Conservation (phyloP, 345 rosid genomes). For the Aurinia saxatilis region DNA sequence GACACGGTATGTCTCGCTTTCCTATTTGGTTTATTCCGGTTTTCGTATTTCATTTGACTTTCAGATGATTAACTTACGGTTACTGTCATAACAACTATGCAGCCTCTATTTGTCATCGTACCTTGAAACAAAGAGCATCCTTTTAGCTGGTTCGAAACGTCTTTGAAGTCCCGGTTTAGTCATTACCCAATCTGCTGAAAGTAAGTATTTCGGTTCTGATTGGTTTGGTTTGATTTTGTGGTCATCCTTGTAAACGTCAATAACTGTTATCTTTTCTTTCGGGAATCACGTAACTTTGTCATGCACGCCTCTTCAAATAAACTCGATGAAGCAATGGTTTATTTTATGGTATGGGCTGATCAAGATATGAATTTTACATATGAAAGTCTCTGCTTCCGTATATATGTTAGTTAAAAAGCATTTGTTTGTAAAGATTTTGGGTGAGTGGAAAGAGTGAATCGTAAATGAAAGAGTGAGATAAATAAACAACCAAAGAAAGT, state of each 20-base stretch:
- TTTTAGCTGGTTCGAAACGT: slow-evolving; percentile 1
- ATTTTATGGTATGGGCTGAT: neutral
- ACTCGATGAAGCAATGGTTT: neutral
- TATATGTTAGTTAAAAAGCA: too few relatives aligned
- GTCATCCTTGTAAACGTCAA: neutral
- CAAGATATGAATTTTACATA: too few relatives aligned
- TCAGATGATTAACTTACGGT: neutral
- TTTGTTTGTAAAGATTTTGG: too few relatives aligned
- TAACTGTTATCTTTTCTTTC: neutral
- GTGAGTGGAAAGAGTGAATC: too few relatives aligned
- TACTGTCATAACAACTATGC: slow-evolving; percentile 26
- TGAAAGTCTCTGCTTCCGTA: too few relatives aligned
- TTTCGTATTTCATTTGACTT: neutral
- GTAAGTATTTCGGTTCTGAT: neutral
- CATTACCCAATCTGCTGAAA: neutral
- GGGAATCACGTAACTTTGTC: neutral
- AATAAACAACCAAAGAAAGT: too few relatives aligned
- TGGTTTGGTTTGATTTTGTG: slow-evolving; percentile 4
- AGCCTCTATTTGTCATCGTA: slow-evolving; percentile 69
- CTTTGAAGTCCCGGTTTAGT: slow-evolving; percentile 3
- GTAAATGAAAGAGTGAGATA: too few relatives aligned
- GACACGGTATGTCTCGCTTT: slow-evolving; percentile 50
- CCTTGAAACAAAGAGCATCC: slow-evolving; percentile 35
- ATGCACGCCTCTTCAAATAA: slow-evolving; percentile 4
- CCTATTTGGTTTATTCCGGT: slow-evolving; percentile 3